Evolutionary conservation across 2,329 filamentous ascomycete species (phyloP), one percentile per base, ranked within the genome.

Genomic region (Pseudogymnoascus sp.): DNA sequence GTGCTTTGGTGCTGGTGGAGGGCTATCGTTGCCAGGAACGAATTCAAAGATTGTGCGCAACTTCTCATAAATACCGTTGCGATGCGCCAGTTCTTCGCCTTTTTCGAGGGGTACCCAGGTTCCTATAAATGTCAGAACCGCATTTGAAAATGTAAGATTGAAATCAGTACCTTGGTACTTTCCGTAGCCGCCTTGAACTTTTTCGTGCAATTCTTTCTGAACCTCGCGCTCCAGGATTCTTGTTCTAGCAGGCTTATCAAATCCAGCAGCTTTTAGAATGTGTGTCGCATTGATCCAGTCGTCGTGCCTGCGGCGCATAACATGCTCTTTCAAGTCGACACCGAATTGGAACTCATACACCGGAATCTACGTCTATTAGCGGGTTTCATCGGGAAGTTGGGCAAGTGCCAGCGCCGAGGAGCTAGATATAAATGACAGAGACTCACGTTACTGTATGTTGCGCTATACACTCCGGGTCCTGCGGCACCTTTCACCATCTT

Each of bases 281-380:
- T 99, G 94, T 61, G 94, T 99, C n/a, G 94, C 94, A 80, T 99
- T 99, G 78, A 99, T 94, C 92, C 93, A 99, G 76, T 97, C 87
- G 75, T 99, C 94, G 61, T 86, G 84, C 64, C 93, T 87, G 60
- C 94, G 86, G 75, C 94, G 89, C 94, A 99, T 99, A 67, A 97
- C 90, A 90, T 97, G 91, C 70, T 89, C 84, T 72, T 88, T 87
- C 33, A 86, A 73, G 73, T 95, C 91, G 67, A 80, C 82, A 36
- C 88, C 91, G 69, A 96, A 88, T 74, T 95, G 92, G 76, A 86
- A 94, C 73, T 97, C 94, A 74, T 94, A 97, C 9, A 97, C 93
- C 36, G 93, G 93, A 65, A 96, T 92, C 91, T 97, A 71, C 7
- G 58, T 39, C 62, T 63, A 35, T 60, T 38, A 58, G 60, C 16